Evolutionary conservation across 148 eudicot species (phyloP).

Genomic region (Camellia sinensis): DNA sequence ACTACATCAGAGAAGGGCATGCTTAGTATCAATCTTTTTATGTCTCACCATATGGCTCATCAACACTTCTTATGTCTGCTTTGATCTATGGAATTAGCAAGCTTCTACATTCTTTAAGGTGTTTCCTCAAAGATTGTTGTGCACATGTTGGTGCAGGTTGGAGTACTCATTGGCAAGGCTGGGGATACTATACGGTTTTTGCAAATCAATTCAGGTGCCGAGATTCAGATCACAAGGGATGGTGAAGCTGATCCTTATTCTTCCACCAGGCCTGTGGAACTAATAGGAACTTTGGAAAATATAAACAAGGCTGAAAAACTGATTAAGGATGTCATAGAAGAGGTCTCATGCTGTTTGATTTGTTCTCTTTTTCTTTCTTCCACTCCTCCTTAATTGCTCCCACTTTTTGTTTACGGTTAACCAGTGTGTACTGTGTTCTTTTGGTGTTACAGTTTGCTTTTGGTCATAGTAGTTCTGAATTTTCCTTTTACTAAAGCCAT

Average conservation of each 20-base stretch:
- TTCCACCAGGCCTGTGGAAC: slow-evolving; percentile 70
- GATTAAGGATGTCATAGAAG: slow-evolving; percentile 91
- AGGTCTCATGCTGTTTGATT: slow-evolving; percentile 42
- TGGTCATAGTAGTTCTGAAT: no score
- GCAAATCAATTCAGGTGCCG: slow-evolving; percentile 89
- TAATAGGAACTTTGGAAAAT: slow-evolving; percentile 63
- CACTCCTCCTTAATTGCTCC: background rate
- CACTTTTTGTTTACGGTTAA: background rate
- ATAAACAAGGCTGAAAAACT: slow-evolving; percentile 81
- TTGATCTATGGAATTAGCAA: no score
- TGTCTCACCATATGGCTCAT: background rate
- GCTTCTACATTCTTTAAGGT: background rate
- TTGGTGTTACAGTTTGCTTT: background rate
- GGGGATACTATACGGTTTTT: slow-evolving; percentile 84
- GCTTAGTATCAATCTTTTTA: background rate
- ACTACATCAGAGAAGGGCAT: background rate
- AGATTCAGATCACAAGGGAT: slow-evolving; percentile 91
- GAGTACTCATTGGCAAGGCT: slow-evolving; percentile 92
- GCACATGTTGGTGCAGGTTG: slow-evolving; percentile 59
- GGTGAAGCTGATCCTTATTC: slow-evolving; percentile 80
- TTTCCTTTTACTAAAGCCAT: background rate
- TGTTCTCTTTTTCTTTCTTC: slow-evolving; percentile 3
- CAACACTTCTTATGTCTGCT: background rate
- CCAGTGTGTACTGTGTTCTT: background rate
- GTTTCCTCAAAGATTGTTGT: background rate